Evolutionary conservation across 2,329 filamentous ascomycete genomes (phyloP).

Genomic region (Ceratocystis variospora): DNA sequence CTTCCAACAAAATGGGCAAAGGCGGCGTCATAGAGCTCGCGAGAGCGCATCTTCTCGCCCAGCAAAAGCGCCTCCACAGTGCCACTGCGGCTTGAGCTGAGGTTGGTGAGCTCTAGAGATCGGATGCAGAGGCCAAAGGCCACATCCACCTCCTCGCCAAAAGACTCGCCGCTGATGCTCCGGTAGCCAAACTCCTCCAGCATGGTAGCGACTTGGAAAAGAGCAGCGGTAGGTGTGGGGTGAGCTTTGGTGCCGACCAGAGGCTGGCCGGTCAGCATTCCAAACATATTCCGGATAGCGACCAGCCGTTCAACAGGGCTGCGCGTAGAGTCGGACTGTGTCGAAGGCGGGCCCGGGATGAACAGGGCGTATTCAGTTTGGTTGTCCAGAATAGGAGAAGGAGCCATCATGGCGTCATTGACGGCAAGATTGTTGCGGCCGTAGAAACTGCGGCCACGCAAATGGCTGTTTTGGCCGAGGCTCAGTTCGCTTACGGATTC

Average conservation of each 20-base stretch:
- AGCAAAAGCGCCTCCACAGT: conserved; percentile 81
- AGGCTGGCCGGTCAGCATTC: conserved; percentile 49
- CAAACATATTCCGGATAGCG: conserved; percentile 50
- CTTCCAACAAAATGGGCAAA: conserved; percentile 87
- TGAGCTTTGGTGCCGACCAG: conserved; percentile 43
- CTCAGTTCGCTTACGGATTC: conserved; percentile 31
- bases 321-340: conserved; percentile 22
- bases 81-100: conserved; percentile 70
- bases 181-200: conserved; percentile 45
- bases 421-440: conserved; percentile 36
- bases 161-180: conserved; percentile 42
- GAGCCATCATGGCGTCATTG: conserved; percentile 35
- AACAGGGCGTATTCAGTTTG: conserved; percentile 38
- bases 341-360: conserved; percentile 35
- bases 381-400: conserved; percentile 28
- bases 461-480: conserved; percentile 22
- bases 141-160: conserved; percentile 45
- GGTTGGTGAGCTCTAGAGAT: conserved; percentile 63
- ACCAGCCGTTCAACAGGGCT: conserved; percentile 36
- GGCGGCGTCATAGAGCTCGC: conserved; percentile 74
- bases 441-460: conserved; percentile 32
- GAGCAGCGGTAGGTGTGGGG: conserved; percentile 40
- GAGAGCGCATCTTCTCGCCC: conserved; percentile 72
- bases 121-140: conserved; percentile 66
- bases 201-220: conserved; percentile 40